Conservation (phyloP, 768 basidiomycete species). For the Termitomyces sp. region DNA sequence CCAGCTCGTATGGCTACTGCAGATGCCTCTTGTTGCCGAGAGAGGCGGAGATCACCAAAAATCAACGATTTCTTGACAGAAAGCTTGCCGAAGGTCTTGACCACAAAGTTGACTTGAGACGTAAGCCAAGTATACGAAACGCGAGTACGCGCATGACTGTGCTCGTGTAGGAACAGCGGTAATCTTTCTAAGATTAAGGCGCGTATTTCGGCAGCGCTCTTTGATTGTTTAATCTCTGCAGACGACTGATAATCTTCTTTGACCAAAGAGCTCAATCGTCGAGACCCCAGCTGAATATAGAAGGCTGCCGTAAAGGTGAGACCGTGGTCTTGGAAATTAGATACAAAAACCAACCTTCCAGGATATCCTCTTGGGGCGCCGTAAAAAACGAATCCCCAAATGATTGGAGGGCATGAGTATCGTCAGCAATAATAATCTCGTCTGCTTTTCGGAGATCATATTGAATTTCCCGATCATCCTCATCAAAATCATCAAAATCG, state of each 20-base stretch:
- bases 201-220: constrained; percentile 45
- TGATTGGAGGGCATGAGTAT: constrained; percentile 71
- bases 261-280: constrained; percentile 64
- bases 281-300: constrained; percentile 72
- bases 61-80: constrained; percentile 55
- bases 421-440: constrained; percentile 81
- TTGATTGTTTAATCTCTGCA: constrained; percentile 42
- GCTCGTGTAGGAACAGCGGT: constrained; percentile 89
- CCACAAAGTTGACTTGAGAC: constrained; percentile 57
- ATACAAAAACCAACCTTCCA: constrained; percentile 55
- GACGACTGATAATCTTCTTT: constrained; percentile 70
- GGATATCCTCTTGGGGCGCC: constrained; percentile 84
- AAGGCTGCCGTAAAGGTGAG: constrained; percentile 42
- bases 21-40: constrained; percentile 62
- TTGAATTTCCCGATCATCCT: constrained; percentile 67
- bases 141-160: constrained; percentile 57
- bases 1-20: constrained; percentile 57
- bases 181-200: constrained; percentile 74
- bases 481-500: constrained; percentile 42
- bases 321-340: neutral
- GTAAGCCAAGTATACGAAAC: constrained; percentile 67
- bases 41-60: constrained; percentile 41
- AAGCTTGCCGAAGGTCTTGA: constrained; percentile 62
- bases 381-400: constrained; percentile 74
- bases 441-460: constrained; percentile 68